These are phyloP conservation scores for Trichosporon sp. DNA, from an alignment of 1,284 basidiomycete genomes.

Conservation along the genomic window DNA sequence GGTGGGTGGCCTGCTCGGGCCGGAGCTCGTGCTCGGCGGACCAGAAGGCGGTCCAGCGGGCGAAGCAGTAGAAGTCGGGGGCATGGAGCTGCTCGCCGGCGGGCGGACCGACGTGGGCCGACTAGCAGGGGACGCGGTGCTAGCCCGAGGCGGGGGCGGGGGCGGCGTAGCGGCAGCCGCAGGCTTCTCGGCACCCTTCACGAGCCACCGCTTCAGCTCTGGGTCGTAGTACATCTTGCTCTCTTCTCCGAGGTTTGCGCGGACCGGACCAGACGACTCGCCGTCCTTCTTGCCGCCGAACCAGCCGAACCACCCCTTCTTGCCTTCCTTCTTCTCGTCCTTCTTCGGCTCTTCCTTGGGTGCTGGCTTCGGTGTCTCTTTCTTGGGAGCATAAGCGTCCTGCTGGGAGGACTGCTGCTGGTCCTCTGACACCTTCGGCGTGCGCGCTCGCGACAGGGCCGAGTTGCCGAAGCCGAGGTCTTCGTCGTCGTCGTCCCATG, in stretches of 20 bases:
- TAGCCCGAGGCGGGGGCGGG: constrained; percentile 61
- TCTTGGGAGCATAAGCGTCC: not conserved
- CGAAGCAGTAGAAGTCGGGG: constrained; percentile 20
- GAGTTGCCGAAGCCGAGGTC: constrained; percentile 87
- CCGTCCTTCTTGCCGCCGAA: constrained; percentile 58
- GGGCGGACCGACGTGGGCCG: constrained; percentile 53
- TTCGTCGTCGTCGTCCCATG: constrained; percentile 64
- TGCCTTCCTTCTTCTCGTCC: not conserved
- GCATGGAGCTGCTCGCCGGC: constrained; percentile 24
- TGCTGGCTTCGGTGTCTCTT: constrained; percentile 4
- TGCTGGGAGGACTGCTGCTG: constrained; percentile 8
- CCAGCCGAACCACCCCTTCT: constrained; percentile 54
- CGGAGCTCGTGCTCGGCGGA: not conserved
- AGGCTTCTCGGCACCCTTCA: constrained; percentile 71
- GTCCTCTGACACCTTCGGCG: constrained; percentile 42
- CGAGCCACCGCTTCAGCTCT: constrained; percentile 92
- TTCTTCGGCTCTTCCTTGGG: constrained; percentile 6
- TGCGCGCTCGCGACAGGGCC: constrained; percentile 40
- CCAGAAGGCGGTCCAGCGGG: constrained; percentile 14
- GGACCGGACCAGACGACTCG: constrained; percentile 60
- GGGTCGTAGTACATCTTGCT: constrained; percentile 89
- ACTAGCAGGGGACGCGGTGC: constrained; percentile 69
- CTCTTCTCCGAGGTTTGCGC: constrained; percentile 87
- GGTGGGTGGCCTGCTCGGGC: not conserved
- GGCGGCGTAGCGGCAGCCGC: constrained; percentile 52